These are phyloP conservation scores for Penicillium sp. DNA, from an alignment of 2,329 filamentous ascomycete species.

Conservation along the genomic window DNA sequence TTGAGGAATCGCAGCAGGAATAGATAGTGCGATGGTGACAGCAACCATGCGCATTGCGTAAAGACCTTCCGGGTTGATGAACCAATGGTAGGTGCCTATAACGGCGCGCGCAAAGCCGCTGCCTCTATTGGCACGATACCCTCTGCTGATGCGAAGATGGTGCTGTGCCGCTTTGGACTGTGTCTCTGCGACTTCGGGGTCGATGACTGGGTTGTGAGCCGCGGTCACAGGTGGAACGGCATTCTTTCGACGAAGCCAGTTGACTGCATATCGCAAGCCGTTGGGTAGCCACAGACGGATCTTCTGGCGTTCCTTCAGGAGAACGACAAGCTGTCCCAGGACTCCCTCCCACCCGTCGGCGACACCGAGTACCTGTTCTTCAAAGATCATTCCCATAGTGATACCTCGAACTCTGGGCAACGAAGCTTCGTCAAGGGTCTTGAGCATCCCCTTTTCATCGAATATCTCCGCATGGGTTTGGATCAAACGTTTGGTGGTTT, in stretches of 20 bases:
- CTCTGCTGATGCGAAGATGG: conserved; percentile 39
- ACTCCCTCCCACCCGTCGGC: conserved; percentile 34
- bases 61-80: conserved; percentile 46
- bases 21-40: conserved; percentile 46
- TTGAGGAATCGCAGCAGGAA: conserved; percentile 45
- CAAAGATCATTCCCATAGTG: conserved; percentile 49
- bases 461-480: conserved; percentile 44
- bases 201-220: conserved; percentile 16
- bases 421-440: conserved; percentile 20
- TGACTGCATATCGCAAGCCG: conserved; percentile 39
- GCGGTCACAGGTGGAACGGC: conserved; percentile 24
- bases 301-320: conserved; percentile 37
- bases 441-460: conserved; percentile 42
- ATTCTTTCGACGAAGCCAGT: conserved; percentile 39
- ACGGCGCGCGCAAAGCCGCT: conserved; percentile 27
- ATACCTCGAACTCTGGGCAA: conserved; percentile 40
- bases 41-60: conserved; percentile 51
- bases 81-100: conserved; percentile 41
- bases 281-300: conserved; percentile 46
- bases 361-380: conserved; percentile 43
- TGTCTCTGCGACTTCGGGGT: conserved; percentile 30
- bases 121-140: conserved; percentile 28
- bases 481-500: conserved; percentile 45
- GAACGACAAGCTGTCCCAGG: conserved; percentile 37
- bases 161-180: conserved; percentile 38